Conservation (phyloP, 2,329 filamentous ascomycete genomes). For the Remersonia thermophila region DNA sequence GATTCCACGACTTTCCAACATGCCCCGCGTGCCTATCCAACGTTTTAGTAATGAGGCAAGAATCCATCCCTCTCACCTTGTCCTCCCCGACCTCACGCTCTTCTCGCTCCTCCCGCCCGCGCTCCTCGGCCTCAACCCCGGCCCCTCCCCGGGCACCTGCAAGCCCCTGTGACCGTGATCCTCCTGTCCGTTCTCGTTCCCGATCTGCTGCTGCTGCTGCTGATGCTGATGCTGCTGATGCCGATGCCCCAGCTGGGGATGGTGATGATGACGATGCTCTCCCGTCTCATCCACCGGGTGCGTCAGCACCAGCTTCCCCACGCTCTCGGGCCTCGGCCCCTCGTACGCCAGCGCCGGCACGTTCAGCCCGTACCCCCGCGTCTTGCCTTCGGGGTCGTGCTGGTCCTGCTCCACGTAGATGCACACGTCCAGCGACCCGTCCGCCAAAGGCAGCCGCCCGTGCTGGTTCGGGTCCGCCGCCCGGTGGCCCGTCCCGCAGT, state of each 20-base stretch:
- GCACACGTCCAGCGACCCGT: constrained; percentile 63
- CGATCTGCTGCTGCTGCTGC: too few species aligned
- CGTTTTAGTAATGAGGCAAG: too few species aligned
- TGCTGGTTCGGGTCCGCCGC: constrained; percentile 48
- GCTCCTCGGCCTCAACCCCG: constrained; percentile 2
- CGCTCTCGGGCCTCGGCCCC: constrained; percentile 10
- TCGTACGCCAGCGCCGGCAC: constrained; percentile 53
- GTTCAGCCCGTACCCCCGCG: constrained; percentile 70
- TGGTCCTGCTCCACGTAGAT: constrained; percentile 83
- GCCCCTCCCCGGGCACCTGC: too few species aligned
- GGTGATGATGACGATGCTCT: not conserved
- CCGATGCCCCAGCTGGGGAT: too few species aligned
- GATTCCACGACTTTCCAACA: too few species aligned
- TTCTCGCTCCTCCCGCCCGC: constrained; percentile 1
- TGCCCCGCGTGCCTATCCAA: too few species aligned
- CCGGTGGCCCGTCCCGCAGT: constrained; percentile 65
- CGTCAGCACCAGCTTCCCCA: constrained; percentile 2
- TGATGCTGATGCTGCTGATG: too few species aligned
- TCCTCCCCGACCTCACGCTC: constrained; percentile 1
- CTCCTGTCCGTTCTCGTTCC: too few species aligned
- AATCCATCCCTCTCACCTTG: too few species aligned
- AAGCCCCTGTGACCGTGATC: too few species aligned
- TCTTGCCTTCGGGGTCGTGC: constrained; percentile 66
- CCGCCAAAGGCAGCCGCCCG: constrained; percentile 35
- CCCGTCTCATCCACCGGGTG: not conserved